Percentiles rank a stretch among this genome's conserved stretches.
These are phyloP conservation scores for Magnusiomyces sp. DNA, from an alignment of 1,139 yeast genomes.

Conservation along the genomic window DNA sequence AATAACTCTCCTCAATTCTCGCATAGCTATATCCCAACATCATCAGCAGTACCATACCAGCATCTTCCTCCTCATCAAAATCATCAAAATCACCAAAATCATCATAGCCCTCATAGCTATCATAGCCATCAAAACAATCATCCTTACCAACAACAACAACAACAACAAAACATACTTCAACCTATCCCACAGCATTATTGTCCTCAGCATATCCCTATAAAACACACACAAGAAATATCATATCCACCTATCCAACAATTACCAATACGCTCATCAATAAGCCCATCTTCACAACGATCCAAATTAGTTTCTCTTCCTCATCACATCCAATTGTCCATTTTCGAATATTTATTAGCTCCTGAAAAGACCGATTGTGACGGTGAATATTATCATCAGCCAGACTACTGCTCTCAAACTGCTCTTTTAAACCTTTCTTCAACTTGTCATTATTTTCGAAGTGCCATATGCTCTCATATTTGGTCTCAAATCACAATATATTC, in stretches of 20 bases:
- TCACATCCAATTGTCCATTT: background rate
- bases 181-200: background rate
- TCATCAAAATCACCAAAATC: background rate
- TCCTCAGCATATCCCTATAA: background rate
- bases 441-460: background rate
- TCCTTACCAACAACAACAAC: background rate
- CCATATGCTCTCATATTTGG: background rate
- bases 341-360: background rate
- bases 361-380: background rate
- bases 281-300: background rate
- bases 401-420: background rate
- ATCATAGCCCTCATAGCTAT: too few species aligned
- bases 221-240: background rate
- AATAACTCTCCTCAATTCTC: too few species aligned
- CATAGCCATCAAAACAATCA: background rate
- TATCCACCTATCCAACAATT: background rate
- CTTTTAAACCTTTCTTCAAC: background rate
- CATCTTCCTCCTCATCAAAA: too few species aligned
- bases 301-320: background rate
- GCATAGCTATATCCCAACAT: too few species aligned
- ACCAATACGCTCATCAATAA: background rate
- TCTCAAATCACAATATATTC: background rate
- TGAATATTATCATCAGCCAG: background rate
- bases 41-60: background rate
- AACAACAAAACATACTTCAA: background rate